Conservation (phyloP, 108 stramenopile species). For the Skeletonema potamos region DNA sequence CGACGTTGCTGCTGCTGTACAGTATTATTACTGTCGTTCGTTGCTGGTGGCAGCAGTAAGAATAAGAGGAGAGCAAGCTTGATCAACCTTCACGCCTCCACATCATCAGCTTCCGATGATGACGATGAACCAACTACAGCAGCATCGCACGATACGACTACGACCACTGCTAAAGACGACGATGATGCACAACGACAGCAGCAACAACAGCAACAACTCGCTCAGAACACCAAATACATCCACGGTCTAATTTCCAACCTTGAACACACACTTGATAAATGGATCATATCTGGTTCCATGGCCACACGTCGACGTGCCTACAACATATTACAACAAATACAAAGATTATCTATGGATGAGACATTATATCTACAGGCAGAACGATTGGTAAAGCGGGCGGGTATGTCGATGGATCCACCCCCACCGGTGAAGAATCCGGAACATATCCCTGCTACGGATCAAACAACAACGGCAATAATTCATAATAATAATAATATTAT, state of each 20-base stretch:
- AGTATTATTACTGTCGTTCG: background rate
- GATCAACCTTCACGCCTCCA: background rate
- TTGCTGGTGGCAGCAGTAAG: no score
- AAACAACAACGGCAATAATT: background rate
- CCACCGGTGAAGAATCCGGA: conserved; percentile 10
- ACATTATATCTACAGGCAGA: conserved; percentile 31
- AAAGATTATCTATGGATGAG: conserved; percentile 47
- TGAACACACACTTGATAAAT: conserved; percentile 58
- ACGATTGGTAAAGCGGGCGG: conserved; percentile 64
- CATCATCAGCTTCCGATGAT: background rate
- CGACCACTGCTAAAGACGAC: background rate
- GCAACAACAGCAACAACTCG: background rate
- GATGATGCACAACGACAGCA: background rate
- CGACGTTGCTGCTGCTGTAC: background rate
- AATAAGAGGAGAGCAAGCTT: background rate
- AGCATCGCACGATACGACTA: background rate
- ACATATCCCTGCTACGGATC: conserved; percentile 32
- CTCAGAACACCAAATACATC: conserved; percentile 57
- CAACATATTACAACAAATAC: conserved; percentile 67
- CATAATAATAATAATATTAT: background rate
- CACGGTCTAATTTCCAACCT: conserved; percentile 62
- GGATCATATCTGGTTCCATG: conserved; percentile 57
- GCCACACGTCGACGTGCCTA: conserved; percentile 46
- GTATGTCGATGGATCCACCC: conserved; percentile 52
- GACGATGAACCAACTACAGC: background rate